Base-by-base conservation (phyloP, 2,329 filamentous ascomycete species). In the Aspergillus udagawae region DNA sequence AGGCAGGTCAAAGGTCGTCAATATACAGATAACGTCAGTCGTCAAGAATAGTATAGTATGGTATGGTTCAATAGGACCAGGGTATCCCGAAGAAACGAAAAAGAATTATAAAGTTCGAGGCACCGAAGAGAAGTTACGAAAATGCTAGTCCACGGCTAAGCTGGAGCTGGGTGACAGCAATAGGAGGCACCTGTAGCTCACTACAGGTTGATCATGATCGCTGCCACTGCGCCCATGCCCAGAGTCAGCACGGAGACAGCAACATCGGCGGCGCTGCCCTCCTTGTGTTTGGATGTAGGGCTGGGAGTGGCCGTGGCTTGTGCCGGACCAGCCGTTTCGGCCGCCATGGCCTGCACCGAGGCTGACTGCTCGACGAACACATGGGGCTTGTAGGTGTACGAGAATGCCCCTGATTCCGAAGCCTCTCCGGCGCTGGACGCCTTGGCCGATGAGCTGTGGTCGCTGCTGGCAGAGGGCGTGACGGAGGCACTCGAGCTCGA, bases 201-300 rank as follows among this genome's bases (percentile, higher is more conserved):
- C 56, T 69, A 69, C 44, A 67, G 50, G 56, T 61, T 61, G 58
- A 66, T 57, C n/a, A 57, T 58, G 51, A 71, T 50, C 28, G 63
- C 67, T 5, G 62, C 63, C n/a, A 69, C 42, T 8, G 67, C 60
- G 28, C 66, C 66, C 49, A 70, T 58, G 28, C 61, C 54, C 52
- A 68, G 54, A 25, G 60, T 63, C 45, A 64, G 45, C 49, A 64
- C 60, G 10, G 68, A 68, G 54, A 62, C 56, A 12, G 65, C 60
- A 48, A 62, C 53, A 54, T 60, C 64, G 51, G 63, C 54, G 25
- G 65, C 60, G 56, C 56, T 60, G 42, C 56, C 58, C 41, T 53
- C 51, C 2, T 49, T 20, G 12, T 56, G 57, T 35, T 51, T 52
- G 5, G 60, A 53, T 5, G 63, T 38, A 9, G 65, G 62, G 12